A percentile compares a stretch with the other conserved stretches of the same genome.
Evolutionary conservation across 2,329 filamentous ascomycete species (phyloP).

Genomic region (Seiridium unicorne): DNA sequence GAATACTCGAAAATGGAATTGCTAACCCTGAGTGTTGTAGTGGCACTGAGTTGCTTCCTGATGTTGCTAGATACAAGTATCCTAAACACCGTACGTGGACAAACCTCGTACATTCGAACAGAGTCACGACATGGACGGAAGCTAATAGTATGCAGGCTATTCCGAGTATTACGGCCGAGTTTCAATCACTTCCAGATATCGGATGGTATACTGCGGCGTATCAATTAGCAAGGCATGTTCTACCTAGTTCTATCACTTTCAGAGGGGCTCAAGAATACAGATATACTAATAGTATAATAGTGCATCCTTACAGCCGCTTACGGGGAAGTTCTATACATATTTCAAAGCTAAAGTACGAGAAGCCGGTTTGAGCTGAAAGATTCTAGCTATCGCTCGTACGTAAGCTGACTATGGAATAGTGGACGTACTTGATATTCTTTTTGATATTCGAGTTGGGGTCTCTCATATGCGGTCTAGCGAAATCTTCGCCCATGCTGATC

Average conservation of each 20-base stretch:
- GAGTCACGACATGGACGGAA: neutral
- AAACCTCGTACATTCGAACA: neutral
- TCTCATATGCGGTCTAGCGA: slow-evolving; percentile 46
- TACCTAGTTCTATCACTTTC: neutral
- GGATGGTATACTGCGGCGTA: slow-evolving; percentile 15
- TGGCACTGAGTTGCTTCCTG: slow-evolving; percentile 44
- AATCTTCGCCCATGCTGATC: slow-evolving; percentile 47
- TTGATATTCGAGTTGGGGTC: slow-evolving; percentile 52
- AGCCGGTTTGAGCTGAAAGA: no score
- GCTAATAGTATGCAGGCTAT: slow-evolving; percentile 8
- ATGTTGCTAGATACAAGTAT: slow-evolving; percentile 53
- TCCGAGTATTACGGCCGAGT: slow-evolving; percentile 13
- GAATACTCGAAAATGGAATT: no score
- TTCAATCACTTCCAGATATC: slow-evolving; percentile 13
- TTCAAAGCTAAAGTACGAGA: slow-evolving; percentile 29
- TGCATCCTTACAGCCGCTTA: slow-evolving; percentile 12
- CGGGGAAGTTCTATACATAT: slow-evolving; percentile 41
- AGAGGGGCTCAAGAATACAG: no score
- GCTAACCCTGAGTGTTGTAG: no score
- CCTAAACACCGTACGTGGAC: slow-evolving; percentile 43
- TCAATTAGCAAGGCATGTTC: slow-evolving; percentile 8
- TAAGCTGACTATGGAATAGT: slow-evolving; percentile 16
- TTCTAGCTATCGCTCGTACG: no score
- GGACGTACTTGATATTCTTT: slow-evolving; percentile 37
- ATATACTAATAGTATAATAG: neutral